Evolutionary conservation across 2,329 filamentous ascomycete species (phyloP).

Genomic region (Exophiala sp.): DNA sequence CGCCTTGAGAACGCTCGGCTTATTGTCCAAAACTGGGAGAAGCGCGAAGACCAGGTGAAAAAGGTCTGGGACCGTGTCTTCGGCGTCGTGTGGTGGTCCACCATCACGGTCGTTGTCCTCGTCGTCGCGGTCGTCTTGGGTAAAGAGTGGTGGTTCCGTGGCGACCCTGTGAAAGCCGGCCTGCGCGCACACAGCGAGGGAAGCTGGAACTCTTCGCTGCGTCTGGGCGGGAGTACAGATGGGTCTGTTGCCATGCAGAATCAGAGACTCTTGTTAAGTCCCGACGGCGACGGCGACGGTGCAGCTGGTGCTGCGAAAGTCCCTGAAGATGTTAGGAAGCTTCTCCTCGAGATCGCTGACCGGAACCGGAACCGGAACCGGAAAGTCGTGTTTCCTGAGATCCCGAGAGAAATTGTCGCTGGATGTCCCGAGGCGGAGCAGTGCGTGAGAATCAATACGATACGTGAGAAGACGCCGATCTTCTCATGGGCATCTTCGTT

Average conservation of each 20-base stretch:
- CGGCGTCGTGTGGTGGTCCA: slow-evolving; percentile 13
- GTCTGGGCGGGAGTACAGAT: slow-evolving; percentile 4
- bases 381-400: slow-evolving; percentile 11
- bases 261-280: slow-evolving; percentile 1
- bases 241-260: slow-evolving; percentile 4
- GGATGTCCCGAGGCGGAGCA: slow-evolving; percentile 5
- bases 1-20: slow-evolving; percentile 37
- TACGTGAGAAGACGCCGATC: background rate
- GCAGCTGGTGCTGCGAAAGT: background rate
- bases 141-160: slow-evolving; percentile 20
- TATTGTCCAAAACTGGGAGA: slow-evolving; percentile 41
- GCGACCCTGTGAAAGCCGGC: slow-evolving; percentile 15
- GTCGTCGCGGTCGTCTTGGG: slow-evolving; percentile 12
- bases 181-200: slow-evolving; percentile 11
- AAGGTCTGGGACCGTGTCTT: slow-evolving; percentile 19
- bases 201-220: slow-evolving; percentile 13
- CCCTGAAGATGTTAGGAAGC: slow-evolving; percentile 15
- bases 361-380: slow-evolving; percentile 10
- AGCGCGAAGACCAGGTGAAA: slow-evolving; percentile 35
- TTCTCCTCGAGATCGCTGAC: slow-evolving; percentile 16
- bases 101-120: slow-evolving; percentile 9
- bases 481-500: too few species aligned
- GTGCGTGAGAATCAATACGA: background rate
- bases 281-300: background rate
- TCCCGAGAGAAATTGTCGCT: slow-evolving; percentile 4